phyloP scores from a whole-genome alignment of 1,139 yeast genomes.

The Pichia sp. region DNA sequence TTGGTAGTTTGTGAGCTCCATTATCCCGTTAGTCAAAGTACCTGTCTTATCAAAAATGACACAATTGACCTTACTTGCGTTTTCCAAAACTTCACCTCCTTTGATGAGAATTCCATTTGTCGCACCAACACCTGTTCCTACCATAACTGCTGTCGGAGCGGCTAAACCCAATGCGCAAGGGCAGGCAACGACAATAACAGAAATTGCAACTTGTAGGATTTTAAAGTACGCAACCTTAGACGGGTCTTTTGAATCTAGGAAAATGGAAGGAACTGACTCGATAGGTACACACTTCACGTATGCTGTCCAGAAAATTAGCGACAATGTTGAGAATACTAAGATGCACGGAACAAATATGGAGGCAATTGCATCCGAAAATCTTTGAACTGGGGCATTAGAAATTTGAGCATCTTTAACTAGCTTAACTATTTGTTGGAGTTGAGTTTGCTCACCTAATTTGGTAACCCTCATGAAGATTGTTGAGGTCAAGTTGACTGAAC shows the following conservation, averaged over 20 bases:
- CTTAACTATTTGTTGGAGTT: constrained; percentile 78
- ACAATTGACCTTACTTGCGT: constrained; percentile 58
- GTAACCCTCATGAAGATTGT: constrained; percentile 65
- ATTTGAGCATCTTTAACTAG: constrained; percentile 89
- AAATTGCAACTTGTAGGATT: constrained; percentile 70
- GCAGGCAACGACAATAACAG: constrained; percentile 95
- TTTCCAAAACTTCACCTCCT: constrained; percentile 88
- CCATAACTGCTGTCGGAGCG: constrained; percentile 98
- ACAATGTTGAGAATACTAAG: constrained; percentile 53
- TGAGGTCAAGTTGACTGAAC: constrained; percentile 82
- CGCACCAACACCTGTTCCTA: constrained; percentile 97
- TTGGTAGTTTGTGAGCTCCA: constrained; percentile 38
- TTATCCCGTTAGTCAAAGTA: constrained; percentile 81
- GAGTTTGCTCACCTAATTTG: constrained; percentile 76
- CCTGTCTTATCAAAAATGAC: constrained; percentile 95
- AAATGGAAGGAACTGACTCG: constrained; percentile 48
- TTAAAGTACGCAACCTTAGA: constrained; percentile 45
- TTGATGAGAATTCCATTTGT: constrained; percentile 83
- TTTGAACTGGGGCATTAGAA: constrained; percentile 84
- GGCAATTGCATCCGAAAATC: constrained; percentile 81
- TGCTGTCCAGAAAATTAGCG: constrained; percentile 68
- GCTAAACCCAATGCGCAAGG: constrained; percentile 97
- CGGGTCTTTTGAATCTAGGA: constrained; percentile 52
- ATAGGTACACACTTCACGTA: constrained; percentile 30
- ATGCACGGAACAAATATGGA: constrained; percentile 83